Percentiles rank a stretch among this genome's conserved stretches.
Conservation (phyloP, 73 alveolate genomes). For the Paramecium tetraurelia region DNA sequence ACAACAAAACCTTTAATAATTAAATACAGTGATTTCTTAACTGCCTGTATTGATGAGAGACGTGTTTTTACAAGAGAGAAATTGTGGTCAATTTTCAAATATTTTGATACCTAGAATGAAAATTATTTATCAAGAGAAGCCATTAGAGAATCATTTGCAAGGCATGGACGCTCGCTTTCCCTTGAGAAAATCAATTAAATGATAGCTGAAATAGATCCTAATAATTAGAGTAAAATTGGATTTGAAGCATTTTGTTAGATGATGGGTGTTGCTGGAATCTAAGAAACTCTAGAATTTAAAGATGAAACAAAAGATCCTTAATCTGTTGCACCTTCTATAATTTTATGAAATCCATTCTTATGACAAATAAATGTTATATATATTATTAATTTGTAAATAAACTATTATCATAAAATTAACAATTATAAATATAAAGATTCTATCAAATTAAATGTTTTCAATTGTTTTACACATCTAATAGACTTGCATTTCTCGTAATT, state of each 20-base stretch:
- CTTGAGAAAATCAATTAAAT: slow-evolving; percentile 44
- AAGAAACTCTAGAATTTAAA: neutral
- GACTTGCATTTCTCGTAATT: no score
- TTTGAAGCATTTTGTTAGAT: slow-evolving; percentile 59
- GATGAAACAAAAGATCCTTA: slow-evolving; percentile 10
- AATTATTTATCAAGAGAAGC: slow-evolving; percentile 61
- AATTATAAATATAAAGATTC: no score
- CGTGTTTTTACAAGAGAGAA: neutral
- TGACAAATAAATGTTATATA: neutral
- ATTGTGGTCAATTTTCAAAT: slow-evolving; percentile 68
- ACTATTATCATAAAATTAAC: neutral
- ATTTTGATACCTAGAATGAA: slow-evolving; percentile 59
- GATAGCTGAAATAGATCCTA: slow-evolving; percentile 61
- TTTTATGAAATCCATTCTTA: neutral
- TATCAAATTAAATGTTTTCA: neutral
- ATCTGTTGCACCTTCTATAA: neutral
- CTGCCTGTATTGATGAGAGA: slow-evolving; percentile 37
- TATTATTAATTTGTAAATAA: neutral
- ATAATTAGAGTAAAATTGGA: slow-evolving; percentile 58
- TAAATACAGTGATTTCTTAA: neutral
- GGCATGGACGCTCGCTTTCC: slow-evolving; percentile 46
- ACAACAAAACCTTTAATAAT: neutral
- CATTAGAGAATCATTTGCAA: slow-evolving; percentile 57
- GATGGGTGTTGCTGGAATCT: slow-evolving; percentile 43
- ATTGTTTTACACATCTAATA: no score